Conservation (phyloP, 495 filamentous ascomycete species). For the Clavariopsis aquatica region DNA sequence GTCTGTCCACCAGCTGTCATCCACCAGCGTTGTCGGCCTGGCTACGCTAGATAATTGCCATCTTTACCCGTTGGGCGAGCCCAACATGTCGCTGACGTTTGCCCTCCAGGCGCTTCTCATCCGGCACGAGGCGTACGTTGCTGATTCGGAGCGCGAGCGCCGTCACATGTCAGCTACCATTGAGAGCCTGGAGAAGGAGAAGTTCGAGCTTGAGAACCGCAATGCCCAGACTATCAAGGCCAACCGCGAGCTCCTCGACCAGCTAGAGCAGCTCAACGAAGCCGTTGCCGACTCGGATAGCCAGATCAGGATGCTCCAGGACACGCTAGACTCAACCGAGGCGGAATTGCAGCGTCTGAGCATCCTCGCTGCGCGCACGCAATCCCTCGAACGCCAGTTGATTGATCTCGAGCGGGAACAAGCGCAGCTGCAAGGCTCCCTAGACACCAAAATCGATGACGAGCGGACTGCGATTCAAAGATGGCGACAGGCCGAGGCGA, state of each 20-base stretch:
- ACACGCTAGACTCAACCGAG: conserved; percentile 71
- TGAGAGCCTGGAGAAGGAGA: conserved; percentile 74
- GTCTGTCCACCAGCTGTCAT: neutral
- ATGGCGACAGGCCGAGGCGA: conserved; percentile 79
- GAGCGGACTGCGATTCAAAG: conserved; percentile 73
- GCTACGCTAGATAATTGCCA: neutral
- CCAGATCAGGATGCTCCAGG: conserved; percentile 68
- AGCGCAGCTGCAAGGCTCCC: conserved; percentile 62
- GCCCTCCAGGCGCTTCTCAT: conserved; percentile 81
- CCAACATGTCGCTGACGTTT: conserved; percentile 61
- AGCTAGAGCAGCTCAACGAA: conserved; percentile 78
- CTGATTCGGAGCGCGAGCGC: conserved; percentile 82
- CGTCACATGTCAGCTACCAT: conserved; percentile 67
- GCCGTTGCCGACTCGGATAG: conserved; percentile 73
- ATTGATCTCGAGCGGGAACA: conserved; percentile 79
- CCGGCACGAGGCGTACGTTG: conserved; percentile 90
- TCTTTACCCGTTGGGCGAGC: conserved; percentile 1
- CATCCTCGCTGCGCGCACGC: conserved; percentile 68
- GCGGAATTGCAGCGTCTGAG: conserved; percentile 73
- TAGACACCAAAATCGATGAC: conserved; percentile 67
- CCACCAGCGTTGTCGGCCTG: neutral
- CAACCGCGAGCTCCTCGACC: conserved; percentile 73
- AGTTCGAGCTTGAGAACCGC: conserved; percentile 66
- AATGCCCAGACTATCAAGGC: conserved; percentile 77
- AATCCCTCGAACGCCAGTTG: conserved; percentile 76